These are phyloP conservation scores for Tylopilus subfusipes DNA, from an alignment of 768 basidiomycete genomes.

Conservation along the genomic window DNA sequence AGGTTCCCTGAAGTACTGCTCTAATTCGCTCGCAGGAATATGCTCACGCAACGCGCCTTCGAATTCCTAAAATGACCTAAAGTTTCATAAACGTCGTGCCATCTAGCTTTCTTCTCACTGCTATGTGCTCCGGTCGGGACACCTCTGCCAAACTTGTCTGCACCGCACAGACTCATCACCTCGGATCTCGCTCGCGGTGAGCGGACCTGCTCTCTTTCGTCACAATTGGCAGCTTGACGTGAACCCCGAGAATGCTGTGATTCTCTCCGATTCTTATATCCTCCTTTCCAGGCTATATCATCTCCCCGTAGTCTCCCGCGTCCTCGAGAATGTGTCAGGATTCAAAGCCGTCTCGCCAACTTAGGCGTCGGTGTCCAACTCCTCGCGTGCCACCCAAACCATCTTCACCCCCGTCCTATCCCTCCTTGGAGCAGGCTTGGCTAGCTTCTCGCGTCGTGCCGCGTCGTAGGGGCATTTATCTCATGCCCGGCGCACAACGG, in stretches of 20 bases:
- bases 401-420: neutral
- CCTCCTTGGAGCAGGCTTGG: constrained; percentile 47
- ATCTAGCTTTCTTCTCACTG: constrained; percentile 22
- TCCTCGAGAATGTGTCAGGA: constrained; percentile 24
- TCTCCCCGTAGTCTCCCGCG: constrained; percentile 13
- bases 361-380: constrained; percentile 17
- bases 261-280: constrained; percentile 29
- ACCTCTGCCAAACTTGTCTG: constrained; percentile 33
- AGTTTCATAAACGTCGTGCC: constrained; percentile 30
- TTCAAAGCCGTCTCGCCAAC: constrained; percentile 20
- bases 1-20: neutral
- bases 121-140: constrained; percentile 25
- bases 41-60: constrained; percentile 19
- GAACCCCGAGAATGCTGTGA: constrained; percentile 33
- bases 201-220: constrained; percentile 24
- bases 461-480: constrained; percentile 40
- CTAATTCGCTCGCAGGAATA: constrained; percentile 2
- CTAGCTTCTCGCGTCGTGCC: constrained; percentile 52
- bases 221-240: constrained; percentile 26
- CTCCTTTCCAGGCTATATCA: constrained; percentile 13
- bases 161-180: constrained; percentile 29
- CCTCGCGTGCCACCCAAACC: constrained; percentile 1
- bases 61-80: constrained; percentile 33
- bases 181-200: constrained; percentile 31
- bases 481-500: constrained; percentile 69